These are phyloP conservation scores for Candida argentea DNA, from an alignment of 805 yeast genomes.

Conservation along the genomic window DNA sequence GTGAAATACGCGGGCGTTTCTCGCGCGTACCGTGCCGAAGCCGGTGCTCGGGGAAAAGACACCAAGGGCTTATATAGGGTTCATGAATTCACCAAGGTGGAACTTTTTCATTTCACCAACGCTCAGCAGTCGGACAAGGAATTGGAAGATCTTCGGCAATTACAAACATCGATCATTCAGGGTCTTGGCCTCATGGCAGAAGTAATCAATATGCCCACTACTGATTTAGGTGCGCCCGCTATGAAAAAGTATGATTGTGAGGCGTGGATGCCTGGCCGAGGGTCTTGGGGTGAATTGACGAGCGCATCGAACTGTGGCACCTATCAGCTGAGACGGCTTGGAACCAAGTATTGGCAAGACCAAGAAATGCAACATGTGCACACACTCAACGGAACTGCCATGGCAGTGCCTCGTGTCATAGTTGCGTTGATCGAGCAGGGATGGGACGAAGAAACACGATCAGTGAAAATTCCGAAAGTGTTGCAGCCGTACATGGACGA, in stretches of 20 bases:
- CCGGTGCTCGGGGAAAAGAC: constrained; percentile 92
- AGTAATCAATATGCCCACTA: constrained; percentile 78
- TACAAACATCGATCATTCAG: constrained; percentile 56
- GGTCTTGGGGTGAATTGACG: constrained; percentile 84
- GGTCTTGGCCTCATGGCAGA: constrained; percentile 73
- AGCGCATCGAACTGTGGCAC: constrained; percentile 90
- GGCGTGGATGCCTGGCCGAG: constrained; percentile 98
- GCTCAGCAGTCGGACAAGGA: constrained; percentile 37
- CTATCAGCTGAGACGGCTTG: constrained; percentile 77
- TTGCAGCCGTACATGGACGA: constrained; percentile 68
- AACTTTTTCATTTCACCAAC: constrained; percentile 66
- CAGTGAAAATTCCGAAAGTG: constrained; percentile 56
- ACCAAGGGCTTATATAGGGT: constrained; percentile 89
- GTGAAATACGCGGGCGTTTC: constrained; percentile 66
- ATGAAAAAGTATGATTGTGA: constrained; percentile 86
- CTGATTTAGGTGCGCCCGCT: constrained; percentile 92
- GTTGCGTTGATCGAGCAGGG: constrained; percentile 83
- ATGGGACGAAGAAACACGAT: constrained; percentile 48
- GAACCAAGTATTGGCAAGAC: constrained; percentile 37
- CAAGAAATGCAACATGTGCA: constrained; percentile 45
- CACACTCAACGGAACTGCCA: constrained; percentile 90
- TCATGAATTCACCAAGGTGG: constrained; percentile 94
- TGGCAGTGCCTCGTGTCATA: constrained; percentile 89
- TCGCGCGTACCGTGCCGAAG: constrained; percentile 88
- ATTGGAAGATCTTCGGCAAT: constrained; percentile 47